Evolutionary conservation across 306 rosid species (phyloP), one percentile per base, ranked within the genome.

Genomic region (Pyrus communis): DNA sequence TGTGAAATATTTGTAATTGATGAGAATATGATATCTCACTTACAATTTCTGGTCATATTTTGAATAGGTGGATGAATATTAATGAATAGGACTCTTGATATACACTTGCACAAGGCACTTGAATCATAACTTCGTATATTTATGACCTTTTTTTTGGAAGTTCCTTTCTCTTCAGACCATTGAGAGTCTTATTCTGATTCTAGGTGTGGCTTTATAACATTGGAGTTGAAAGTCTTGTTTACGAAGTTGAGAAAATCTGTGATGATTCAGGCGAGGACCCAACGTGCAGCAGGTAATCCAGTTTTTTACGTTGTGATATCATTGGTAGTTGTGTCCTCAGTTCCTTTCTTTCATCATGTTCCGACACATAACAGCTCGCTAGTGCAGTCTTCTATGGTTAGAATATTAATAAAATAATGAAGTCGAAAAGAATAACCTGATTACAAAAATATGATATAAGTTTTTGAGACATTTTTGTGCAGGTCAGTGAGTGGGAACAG

Each of bases 251-350:
- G 85, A 85, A 89, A 80, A 75, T 96, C 73, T 96, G 99, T 61
- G 99, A 96, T 84, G 84, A 25, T 38, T 83, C 98, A 22, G 99
- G 99, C 9, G 99, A 96, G 88, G 99, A 96, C 83, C 96, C 97
- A 76, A 35, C 83, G 40, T 96, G 99, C 84, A 92, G 99, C 93
- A 92, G 97, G 99, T 90, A 81, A 86, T 80, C 52, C 69, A 46
- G 7, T 67, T 63, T 23, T 75, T 31, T 30, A n/a, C 67, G 5
- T 51, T 45, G 43, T 43, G 23, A 67, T 78, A 42, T 43, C 14
- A 11, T 18, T 45, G 2, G 2, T 9, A 25, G 38, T 35, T 42
- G 68, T 12, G 18, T 23, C 33, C 27, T n/a, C 13, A 3, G 13
- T 28, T 23, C 46, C 7, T 18, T 15, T 55, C 12, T 67, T 59